Evolutionary conservation across 1,139 yeast species (phyloP), one percentile per base, ranked within the genome.

Genomic region (Protomyces gravidus): DNA sequence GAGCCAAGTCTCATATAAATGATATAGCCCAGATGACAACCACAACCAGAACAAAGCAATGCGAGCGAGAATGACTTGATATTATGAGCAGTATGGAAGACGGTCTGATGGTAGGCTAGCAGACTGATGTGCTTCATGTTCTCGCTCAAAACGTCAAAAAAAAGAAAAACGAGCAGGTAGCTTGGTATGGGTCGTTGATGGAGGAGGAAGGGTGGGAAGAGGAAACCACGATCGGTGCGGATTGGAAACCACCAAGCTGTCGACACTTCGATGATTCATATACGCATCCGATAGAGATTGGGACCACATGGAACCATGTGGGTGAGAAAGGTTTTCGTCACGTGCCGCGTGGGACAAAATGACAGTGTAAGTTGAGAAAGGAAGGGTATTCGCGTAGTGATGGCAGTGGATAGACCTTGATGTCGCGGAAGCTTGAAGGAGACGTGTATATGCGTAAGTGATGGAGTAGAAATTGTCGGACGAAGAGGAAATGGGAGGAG

Each of bases 181-280:
- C 23, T 9, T 36, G 42, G 5, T 3, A 23, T 15, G 42, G 42
- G 32, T 9, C 13, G 32, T 28, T 28, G 32, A 28, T 28, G 2
- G 32, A 28, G 32, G 13, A 13, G 32, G n/a, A n/a, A n/a, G n/a
- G n/a, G n/a, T n/a, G n/a, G n/a, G n/a, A n/a, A n/a, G 36, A 30
- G 36, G 36, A 30, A 15, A 30, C 15, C 36, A 13, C 17, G 1
- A 30, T 30, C n/a, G 36, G 11, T 7, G 5, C n/a, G 15, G n/a
- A 30, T 9, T 9, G 17, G 9, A 15, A 15, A 15, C 19, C 42
- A 36, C 42, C 42, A 36, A 36, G 42, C 42, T 36, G 21, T 36
- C 42, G 42, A 36, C 42, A 36, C 42, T 36, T 36, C 42, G 42
- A 36, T 36, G 21, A 30, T n/a, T n/a, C n/a, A n/a, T n/a, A n/a